Conservation (phyloP, 148 eudicot genomes). For the Cornus kousa region DNA sequence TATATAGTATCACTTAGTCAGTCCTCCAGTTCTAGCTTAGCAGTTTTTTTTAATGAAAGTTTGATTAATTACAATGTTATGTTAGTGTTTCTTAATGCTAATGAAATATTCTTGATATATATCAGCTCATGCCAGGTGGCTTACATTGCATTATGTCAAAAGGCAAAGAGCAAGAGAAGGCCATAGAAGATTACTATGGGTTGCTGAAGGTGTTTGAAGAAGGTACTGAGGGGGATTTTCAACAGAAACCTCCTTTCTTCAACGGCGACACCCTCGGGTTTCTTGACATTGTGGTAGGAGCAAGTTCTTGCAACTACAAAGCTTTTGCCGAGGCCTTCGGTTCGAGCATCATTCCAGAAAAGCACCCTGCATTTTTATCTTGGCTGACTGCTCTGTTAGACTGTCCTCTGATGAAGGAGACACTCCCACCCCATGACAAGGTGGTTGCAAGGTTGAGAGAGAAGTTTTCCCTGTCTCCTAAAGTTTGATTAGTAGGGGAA, state of each 20-base stretch:
- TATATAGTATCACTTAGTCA: neutral
- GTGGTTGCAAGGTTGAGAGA: constrained; percentile 4
- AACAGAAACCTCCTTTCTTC: neutral
- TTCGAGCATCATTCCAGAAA: neutral
- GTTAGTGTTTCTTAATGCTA: too few relatives aligned
- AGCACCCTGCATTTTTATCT: constrained; percentile 1
- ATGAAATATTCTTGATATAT: neutral
- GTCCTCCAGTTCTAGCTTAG: neutral
- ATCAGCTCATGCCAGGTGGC: neutral
- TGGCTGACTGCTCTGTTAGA: neutral
- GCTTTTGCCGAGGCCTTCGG: neutral
- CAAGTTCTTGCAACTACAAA: neutral
- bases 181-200: neutral
- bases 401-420: constrained; percentile 9
- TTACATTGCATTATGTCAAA: neutral
- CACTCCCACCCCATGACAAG: constrained; percentile 1
- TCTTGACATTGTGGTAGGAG: constrained; percentile 6
- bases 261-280: constrained; percentile 1
- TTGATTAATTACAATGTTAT: too few relatives aligned
- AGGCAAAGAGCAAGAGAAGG: neutral
- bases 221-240: neutral
- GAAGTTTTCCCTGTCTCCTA: neutral
- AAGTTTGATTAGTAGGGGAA: neutral
- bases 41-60: too few relatives aligned
- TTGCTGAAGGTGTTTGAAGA: constrained; percentile 5